Percentiles rank a stretch among this genome's conserved stretches.
These are phyloP conservation scores for Stephania cephalantha DNA, from an alignment of 164 flowering plant genomes.

Conservation along the genomic window DNA sequence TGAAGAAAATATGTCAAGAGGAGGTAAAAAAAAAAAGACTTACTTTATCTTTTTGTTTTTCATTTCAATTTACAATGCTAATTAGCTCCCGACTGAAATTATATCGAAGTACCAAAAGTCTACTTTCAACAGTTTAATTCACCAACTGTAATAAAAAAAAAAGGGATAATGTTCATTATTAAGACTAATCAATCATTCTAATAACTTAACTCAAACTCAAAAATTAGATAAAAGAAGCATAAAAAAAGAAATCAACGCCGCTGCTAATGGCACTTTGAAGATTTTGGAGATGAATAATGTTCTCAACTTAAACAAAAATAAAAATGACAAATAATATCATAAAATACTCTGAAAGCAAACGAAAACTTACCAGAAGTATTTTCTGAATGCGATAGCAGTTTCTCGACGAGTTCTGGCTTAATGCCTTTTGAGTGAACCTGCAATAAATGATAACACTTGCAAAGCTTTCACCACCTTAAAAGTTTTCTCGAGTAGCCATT, in stretches of 20 bases:
- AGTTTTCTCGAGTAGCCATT: not conserved
- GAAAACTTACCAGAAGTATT: slow-evolving; percentile 43
- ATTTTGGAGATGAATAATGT: not conserved
- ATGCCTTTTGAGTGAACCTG: slow-evolving; percentile 90
- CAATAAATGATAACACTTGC: slow-evolving; percentile 9
- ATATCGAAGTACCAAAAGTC: too few species aligned
- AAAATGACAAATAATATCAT: not conserved
- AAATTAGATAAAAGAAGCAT: too few species aligned
- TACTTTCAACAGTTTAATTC: too few species aligned
- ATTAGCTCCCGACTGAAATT: too few species aligned
- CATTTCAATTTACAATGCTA: too few species aligned
- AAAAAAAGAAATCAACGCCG: not conserved
- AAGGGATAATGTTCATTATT: too few species aligned
- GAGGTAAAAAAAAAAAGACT: too few species aligned
- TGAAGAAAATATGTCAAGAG: too few species aligned
- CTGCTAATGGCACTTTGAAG: not conserved
- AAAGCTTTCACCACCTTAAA: not conserved
- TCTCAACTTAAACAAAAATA: slow-evolving; percentile 2
- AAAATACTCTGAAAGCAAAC: not conserved
- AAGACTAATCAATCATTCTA: not conserved
- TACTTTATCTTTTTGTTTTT: too few species aligned
- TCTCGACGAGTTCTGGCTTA: slow-evolving; percentile 55
- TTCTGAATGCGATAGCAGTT: slow-evolving; percentile 40
- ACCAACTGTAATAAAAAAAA: too few species aligned
- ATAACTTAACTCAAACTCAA: too few species aligned